These are phyloP conservation scores for Russula olivacea DNA, from an alignment of 768 basidiomycete species.

Conservation along the genomic window DNA sequence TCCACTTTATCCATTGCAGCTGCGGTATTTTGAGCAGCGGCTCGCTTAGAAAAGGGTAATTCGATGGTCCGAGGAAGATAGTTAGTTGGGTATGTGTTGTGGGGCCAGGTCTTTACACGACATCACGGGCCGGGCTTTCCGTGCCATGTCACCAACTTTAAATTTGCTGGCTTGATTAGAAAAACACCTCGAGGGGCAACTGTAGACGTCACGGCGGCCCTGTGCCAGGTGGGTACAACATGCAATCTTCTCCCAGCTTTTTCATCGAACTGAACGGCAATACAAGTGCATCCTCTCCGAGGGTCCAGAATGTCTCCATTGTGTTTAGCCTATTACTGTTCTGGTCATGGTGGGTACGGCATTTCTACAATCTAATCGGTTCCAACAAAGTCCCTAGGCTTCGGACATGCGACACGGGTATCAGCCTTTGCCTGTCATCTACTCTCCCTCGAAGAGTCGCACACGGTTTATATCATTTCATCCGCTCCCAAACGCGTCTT, in stretches of 20 bases:
- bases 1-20: neutral
- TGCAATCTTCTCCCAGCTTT: neutral
- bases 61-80: neutral
- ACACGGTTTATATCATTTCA: slow-evolving; percentile 59
- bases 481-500: slow-evolving; percentile 73
- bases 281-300: neutral
- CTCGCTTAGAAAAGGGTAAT: neutral
- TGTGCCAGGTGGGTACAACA: no score
- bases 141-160: neutral
- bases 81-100: no score
- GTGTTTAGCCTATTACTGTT: slow-evolving; percentile 65
- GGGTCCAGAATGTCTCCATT: slow-evolving; percentile 16
- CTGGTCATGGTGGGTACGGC: slow-evolving; percentile 53
- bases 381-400: slow-evolving; percentile 40
- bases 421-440: slow-evolving; percentile 65
- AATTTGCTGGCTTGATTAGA: no score
- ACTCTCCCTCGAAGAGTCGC: slow-evolving; percentile 40
- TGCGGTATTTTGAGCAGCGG: neutral
- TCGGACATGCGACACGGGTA: slow-evolving; percentile 79
- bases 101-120: no score
- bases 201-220: neutral
- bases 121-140: neutral
- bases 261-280: neutral
- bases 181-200: neutral
- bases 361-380: neutral